Conservation (phyloP, 352 stramenopile genomes). For the Phytophthora aleatoria region DNA sequence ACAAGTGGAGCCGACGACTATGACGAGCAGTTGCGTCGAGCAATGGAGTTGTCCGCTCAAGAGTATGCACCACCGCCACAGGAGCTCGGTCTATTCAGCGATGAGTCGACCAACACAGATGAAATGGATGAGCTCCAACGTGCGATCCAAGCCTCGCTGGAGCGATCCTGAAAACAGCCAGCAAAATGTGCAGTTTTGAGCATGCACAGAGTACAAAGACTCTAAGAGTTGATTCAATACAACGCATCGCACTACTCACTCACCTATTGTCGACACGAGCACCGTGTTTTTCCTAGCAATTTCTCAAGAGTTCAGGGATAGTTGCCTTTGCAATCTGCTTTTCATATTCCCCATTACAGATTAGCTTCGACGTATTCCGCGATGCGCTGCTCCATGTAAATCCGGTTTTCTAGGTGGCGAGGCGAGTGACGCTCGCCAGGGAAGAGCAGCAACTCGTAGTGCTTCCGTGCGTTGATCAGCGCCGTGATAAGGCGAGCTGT, state of each 20-base stretch:
- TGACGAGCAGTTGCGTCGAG: conserved; percentile 66
- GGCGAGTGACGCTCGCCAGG: conserved; percentile 96
- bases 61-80: conserved; percentile 43
- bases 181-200: conserved; percentile 16
- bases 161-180: conserved; percentile 42
- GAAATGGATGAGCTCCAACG: conserved; percentile 81
- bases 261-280: conserved; percentile 16
- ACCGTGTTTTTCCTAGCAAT: background rate
- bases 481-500: conserved; percentile 96
- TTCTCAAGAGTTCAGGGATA: background rate
- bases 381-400: conserved; percentile 97
- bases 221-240: conserved; percentile 29
- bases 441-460: conserved; percentile 97
- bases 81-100: conserved; percentile 21
- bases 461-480: conserved; percentile 93
- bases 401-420: conserved; percentile 89
- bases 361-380: conserved; percentile 81
- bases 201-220: conserved; percentile 14
- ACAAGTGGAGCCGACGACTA: conserved; percentile 32
- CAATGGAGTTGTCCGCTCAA: conserved; percentile 64
- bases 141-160: conserved; percentile 80
- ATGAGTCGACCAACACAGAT: conserved; percentile 45
- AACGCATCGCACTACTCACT: conserved; percentile 22
- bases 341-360: conserved; percentile 53
- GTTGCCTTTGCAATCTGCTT: conserved; percentile 6